phyloP scores from a whole-genome alignment of 345 rosid species.

The Eucalyptus leucophloia region DNA sequence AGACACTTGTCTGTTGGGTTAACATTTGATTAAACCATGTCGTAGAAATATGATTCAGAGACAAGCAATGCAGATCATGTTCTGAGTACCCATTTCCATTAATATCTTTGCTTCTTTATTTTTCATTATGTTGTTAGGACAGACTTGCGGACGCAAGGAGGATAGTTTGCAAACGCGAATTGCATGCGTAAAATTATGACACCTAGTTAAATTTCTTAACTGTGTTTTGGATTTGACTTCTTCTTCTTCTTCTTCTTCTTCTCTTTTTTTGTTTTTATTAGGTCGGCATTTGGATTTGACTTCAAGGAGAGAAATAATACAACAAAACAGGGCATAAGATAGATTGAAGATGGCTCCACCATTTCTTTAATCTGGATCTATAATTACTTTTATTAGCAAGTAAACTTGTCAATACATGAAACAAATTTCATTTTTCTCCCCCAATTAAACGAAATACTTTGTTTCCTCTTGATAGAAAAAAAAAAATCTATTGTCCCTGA shows the following conservation, averaged over 20 bases:
- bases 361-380: background rate
- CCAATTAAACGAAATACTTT: background rate
- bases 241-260: no score
- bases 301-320: background rate
- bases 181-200: background rate
- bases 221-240: no score
- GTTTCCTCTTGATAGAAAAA: no score
- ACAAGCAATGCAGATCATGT: background rate
- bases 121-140: background rate
- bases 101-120: background rate
- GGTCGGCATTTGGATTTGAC: background rate
- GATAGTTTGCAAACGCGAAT: background rate
- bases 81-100: background rate
- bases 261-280: no score
- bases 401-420: background rate
- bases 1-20: background rate
- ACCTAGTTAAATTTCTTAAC: background rate
- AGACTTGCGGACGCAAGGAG: background rate
- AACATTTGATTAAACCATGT: background rate
- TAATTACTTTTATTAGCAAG: background rate
- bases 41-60: background rate
- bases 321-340: background rate
- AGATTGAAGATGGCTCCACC: background rate
- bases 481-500: background rate
- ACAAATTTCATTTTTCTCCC: background rate